phyloP scores from a whole-genome alignment of 345 rosid species.

The Eucalyptus virginea region DNA sequence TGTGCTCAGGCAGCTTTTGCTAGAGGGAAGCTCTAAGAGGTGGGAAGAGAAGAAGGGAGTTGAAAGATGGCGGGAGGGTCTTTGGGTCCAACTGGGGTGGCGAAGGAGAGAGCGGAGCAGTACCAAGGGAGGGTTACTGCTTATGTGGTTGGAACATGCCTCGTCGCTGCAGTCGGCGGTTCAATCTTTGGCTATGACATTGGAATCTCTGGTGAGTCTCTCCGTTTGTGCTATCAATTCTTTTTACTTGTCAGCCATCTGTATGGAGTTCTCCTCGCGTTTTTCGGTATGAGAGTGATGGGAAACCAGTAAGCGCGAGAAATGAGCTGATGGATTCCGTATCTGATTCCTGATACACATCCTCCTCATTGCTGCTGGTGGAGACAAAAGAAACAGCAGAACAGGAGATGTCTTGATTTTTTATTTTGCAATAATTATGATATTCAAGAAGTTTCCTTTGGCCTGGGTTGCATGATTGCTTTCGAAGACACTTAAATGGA shows the following conservation, averaged over 20 bases:
- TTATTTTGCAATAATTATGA: background rate
- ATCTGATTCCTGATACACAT: background rate
- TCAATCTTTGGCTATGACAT: constrained; percentile 86
- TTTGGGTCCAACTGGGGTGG: constrained; percentile 60
- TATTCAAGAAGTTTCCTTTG: background rate
- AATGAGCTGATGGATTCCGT: background rate
- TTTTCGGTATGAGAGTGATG: background rate
- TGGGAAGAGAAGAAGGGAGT: background rate
- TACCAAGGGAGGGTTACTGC: constrained; percentile 71
- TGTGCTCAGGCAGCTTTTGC: background rate
- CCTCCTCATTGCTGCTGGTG: background rate
- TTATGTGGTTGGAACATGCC: constrained; percentile 57
- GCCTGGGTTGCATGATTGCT: background rate
- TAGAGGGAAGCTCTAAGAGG: background rate
- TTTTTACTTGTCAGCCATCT: background rate
- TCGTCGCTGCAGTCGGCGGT: constrained; percentile 81
- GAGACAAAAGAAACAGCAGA: background rate
- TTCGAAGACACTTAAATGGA: background rate
- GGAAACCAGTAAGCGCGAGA: background rate
- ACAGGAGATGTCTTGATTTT: background rate
- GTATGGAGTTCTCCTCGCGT: background rate
- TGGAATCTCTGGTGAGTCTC: constrained; percentile 64
- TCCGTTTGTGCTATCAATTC: background rate
- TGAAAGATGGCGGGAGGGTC: constrained; percentile 70
- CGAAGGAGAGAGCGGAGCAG: constrained; percentile 72